These are phyloP conservation scores for Cryptosporidium baileyi DNA, from an alignment of 169 alveolate species.

Conservation along the genomic window DNA sequence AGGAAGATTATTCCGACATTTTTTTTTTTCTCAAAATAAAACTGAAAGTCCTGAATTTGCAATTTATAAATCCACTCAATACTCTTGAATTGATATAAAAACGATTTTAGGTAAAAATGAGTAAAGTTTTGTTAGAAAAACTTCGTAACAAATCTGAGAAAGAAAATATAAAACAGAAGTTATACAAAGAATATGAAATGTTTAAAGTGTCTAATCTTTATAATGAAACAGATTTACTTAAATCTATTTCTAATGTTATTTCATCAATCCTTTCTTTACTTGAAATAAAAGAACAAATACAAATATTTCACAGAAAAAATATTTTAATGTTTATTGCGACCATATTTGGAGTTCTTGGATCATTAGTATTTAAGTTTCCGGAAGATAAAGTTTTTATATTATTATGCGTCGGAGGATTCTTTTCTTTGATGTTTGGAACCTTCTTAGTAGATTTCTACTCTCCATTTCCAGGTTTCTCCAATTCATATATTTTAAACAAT, in stretches of 20 bases:
- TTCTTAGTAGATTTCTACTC: conserved; percentile 13
- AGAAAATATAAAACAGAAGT: conserved; percentile 21
- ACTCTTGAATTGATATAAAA: no score
- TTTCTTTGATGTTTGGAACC: conserved; percentile 15
- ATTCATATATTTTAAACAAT: background rate
- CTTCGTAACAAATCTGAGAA: conserved; percentile 16
- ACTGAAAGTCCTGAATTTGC: no score
- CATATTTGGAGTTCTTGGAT: conserved; percentile 35
- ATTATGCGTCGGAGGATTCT: conserved; percentile 43
- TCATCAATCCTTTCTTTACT: conserved; percentile 15
- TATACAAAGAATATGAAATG: conserved; percentile 5
- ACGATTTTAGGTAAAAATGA: no score
- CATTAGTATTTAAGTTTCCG: conserved; percentile 38
- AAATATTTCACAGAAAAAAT: conserved; percentile 40
- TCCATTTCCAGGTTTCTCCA: conserved; percentile 24
- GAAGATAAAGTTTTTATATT: conserved; percentile 3
- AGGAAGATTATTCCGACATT: no score
- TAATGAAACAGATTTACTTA: conserved; percentile 17
- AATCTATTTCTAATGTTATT: conserved; percentile 11
- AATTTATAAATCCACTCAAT: no score
- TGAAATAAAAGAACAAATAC: conserved; percentile 41
- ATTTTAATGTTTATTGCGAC: conserved; percentile 41
- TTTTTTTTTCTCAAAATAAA: no score
- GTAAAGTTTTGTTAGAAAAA: conserved; percentile 8
- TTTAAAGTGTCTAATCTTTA: conserved; percentile 30